Percentiles rank a stretch among this genome's conserved stretches.
phyloP scores from a whole-genome alignment of 495 filamentous ascomycete species.

The Thermochaetoides thermophila region DNA sequence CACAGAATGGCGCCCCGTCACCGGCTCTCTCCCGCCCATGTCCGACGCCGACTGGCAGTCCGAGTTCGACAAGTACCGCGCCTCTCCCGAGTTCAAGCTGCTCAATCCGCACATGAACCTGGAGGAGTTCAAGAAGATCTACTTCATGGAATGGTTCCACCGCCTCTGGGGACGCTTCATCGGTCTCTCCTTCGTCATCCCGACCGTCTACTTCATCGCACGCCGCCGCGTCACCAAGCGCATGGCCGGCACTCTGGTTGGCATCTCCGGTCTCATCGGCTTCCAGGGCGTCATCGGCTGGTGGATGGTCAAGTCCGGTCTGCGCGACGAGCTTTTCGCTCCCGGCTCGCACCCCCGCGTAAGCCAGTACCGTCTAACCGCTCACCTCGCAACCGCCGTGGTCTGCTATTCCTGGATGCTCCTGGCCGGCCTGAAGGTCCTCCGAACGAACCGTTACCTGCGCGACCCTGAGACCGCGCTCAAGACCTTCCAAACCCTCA shows the following conservation, averaged over 20 bases:
- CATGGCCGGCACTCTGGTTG: slow-evolving; percentile 63
- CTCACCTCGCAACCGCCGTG: slow-evolving; percentile 83
- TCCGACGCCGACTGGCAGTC: slow-evolving; percentile 66
- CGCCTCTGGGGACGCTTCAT: slow-evolving; percentile 90
- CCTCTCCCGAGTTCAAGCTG: slow-evolving; percentile 78
- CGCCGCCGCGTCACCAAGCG: slow-evolving; percentile 60
- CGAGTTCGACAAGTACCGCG: slow-evolving; percentile 81
- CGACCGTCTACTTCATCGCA: slow-evolving; percentile 76
- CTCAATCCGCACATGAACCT: slow-evolving; percentile 86
- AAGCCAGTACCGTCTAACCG: slow-evolving; percentile 80
- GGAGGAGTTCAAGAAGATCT: slow-evolving; percentile 91
- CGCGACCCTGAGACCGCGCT: slow-evolving; percentile 42
- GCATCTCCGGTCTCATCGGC: slow-evolving; percentile 78
- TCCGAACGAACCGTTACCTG: slow-evolving; percentile 58
- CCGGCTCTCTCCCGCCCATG: slow-evolving; percentile 77
- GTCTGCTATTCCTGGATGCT: slow-evolving; percentile 87
- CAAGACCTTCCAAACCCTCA: slow-evolving; percentile 41
- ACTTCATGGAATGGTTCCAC: slow-evolving; percentile 99
- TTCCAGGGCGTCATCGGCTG: slow-evolving; percentile 93
- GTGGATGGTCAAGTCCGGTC: slow-evolving; percentile 98
- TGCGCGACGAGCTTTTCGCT: slow-evolving; percentile 88
- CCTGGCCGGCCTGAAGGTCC: slow-evolving; percentile 72
- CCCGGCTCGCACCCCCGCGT: slow-evolving; percentile 83
- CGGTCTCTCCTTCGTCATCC: slow-evolving; percentile 76
- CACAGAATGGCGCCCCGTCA: slow-evolving; percentile 97